Evolutionary conservation across 2,329 filamentous ascomycete species (phyloP).

Genomic region (Microcyclospora pomicola): DNA sequence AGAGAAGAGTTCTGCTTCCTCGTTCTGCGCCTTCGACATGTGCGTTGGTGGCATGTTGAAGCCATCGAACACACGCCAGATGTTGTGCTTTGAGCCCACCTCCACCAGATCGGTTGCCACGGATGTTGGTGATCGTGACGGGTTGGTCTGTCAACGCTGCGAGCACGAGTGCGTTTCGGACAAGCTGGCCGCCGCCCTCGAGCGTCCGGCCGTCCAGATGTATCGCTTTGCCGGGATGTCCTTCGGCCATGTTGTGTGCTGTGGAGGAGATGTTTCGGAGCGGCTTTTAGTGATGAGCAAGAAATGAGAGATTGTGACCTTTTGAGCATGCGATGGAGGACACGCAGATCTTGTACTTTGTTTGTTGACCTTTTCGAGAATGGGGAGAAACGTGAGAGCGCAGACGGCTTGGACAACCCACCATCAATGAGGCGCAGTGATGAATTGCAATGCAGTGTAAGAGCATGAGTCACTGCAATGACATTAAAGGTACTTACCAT

Average conservation of each 20-base stretch:
- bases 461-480: no score
- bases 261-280: no score
- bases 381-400: no score
- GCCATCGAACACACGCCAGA: constrained; percentile 40
- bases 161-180: constrained; percentile 42
- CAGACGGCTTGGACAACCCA: no score
- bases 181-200: constrained; percentile 49
- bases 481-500: no score
- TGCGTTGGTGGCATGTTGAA: constrained; percentile 37
- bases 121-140: constrained; percentile 39
- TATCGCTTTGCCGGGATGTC: constrained; percentile 10
- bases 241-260: not conserved
- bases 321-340: no score
- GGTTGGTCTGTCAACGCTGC: constrained; percentile 39
- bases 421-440: no score
- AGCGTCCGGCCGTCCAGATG: constrained; percentile 42
- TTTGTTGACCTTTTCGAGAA: no score
- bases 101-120: constrained; percentile 38
- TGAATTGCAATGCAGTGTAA: no score
- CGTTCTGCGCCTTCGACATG: constrained; percentile 26
- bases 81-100: constrained; percentile 45
- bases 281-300: no score
- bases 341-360: no score
- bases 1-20: constrained; percentile 30
- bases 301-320: no score